Percentiles rank a stretch among this genome's conserved stretches.
These are phyloP conservation scores for Fusarium sp. DNA, from an alignment of 2,329 filamentous ascomycete species.

Conservation along the genomic window DNA sequence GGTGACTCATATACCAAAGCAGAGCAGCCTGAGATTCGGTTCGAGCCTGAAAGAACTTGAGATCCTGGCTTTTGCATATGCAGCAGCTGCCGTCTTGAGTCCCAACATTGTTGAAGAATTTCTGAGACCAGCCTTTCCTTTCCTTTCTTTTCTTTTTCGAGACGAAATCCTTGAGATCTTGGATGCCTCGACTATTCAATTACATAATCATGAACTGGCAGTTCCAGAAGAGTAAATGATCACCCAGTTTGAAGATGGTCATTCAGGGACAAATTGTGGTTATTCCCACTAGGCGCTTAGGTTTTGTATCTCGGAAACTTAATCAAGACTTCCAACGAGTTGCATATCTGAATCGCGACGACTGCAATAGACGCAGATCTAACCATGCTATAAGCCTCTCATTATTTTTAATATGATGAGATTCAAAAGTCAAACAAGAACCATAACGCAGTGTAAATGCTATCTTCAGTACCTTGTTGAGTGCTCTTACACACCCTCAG, in stretches of 20 bases:
- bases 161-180: neutral
- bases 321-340: neutral
- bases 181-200: neutral
- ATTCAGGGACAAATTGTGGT: neutral
- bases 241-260: neutral
- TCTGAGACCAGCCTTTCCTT: conserved; percentile 5
- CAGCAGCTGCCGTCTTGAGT: neutral
- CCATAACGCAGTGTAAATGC: neutral
- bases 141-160: neutral
- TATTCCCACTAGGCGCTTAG: neutral
- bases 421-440: neutral
- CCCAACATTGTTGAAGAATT: conserved; percentile 5
- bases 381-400: neutral
- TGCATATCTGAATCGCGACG: neutral
- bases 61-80: conserved; percentile 10
- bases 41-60: conserved; percentile 6
- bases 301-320: neutral
- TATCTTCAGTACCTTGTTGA: too few relatives aligned
- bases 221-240: neutral
- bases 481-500: too few relatives aligned
- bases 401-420: too few relatives aligned
- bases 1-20: conserved; percentile 16
- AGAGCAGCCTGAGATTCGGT: conserved; percentile 5
- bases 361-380: too few relatives aligned
- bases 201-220: neutral